Evolutionary conservation across 1,139 yeast species (phyloP).

Genomic region (Candida smagusa): DNA sequence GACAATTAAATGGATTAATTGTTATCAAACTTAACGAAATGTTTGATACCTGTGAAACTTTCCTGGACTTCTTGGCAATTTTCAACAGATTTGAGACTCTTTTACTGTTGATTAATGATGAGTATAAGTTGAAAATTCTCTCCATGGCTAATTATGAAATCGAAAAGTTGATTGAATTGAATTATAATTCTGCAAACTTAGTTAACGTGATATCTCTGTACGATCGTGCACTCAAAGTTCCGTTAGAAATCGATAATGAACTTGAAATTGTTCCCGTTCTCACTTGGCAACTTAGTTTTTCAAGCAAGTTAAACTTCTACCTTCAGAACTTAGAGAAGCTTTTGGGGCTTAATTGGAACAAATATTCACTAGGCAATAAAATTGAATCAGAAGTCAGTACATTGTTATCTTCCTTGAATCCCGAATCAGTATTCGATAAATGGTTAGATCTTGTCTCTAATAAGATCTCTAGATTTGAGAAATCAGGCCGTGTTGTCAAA

Average conservation of each 20-base stretch:
- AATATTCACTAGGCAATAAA: conserved; percentile 69
- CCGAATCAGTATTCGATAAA: conserved; percentile 35
- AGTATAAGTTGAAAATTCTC: conserved; percentile 31
- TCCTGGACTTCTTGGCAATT: conserved; percentile 30
- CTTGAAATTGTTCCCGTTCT: conserved; percentile 12
- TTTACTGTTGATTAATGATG: conserved; percentile 31
- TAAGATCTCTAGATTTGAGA: conserved; percentile 11
- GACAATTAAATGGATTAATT: conserved; percentile 20
- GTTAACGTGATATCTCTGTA: background rate
- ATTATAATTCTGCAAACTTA: background rate
- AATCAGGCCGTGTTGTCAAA: conserved; percentile 36
- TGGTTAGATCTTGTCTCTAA: conserved; percentile 41
- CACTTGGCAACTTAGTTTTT: conserved; percentile 20
- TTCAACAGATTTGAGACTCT: conserved; percentile 23
- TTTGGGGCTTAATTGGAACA: conserved; percentile 73
- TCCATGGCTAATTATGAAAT: conserved; percentile 30
- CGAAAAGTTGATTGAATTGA: conserved; percentile 13
- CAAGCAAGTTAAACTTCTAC: conserved; percentile 22
- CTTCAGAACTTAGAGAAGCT: conserved; percentile 17
- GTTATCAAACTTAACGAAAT: conserved; percentile 22
- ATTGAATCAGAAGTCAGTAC: conserved; percentile 49
- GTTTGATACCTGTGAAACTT: conserved; percentile 25
- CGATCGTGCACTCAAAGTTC: conserved; percentile 2
- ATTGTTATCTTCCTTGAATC: conserved; percentile 45
- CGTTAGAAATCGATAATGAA: conserved; percentile 1